Evolutionary conservation across 768 basidiomycete species (phyloP).

Genomic region (Pholiota conissans): DNA sequence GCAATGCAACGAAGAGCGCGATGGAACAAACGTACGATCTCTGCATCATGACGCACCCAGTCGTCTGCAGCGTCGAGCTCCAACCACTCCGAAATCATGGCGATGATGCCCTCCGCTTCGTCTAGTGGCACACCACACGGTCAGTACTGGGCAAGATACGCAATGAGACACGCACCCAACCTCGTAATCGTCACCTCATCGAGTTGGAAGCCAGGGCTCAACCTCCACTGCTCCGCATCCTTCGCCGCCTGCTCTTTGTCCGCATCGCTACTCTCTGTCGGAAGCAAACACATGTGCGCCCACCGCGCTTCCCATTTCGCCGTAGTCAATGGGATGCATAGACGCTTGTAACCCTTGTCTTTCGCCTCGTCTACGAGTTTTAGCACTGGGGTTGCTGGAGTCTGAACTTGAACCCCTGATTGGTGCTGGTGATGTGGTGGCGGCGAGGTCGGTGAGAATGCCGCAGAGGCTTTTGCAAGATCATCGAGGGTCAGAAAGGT

Average conservation of each 20-base stretch:
- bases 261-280: constrained; percentile 36
- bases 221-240: constrained; percentile 86
- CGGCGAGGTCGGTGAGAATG: constrained; percentile 3
- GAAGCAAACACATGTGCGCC: constrained; percentile 83
- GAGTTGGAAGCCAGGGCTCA: constrained; percentile 70
- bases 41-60: constrained; percentile 94
- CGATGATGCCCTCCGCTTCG: constrained; percentile 72
- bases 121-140: constrained; percentile 40
- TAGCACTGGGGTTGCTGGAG: constrained; percentile 49
- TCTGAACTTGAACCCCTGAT: background rate
- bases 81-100: constrained; percentile 90
- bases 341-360: constrained; percentile 68
- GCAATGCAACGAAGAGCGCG: background rate
- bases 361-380: constrained; percentile 51
- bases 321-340: constrained; percentile 89
- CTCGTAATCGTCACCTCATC: constrained; percentile 90
- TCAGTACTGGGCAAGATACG: too few species aligned
- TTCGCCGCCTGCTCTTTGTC: constrained; percentile 49
- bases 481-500: constrained; percentile 42
- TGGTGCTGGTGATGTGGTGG: background rate
- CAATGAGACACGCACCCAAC: constrained; percentile 59
- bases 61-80: constrained; percentile 92
- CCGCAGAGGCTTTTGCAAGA: constrained; percentile 31
- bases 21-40: constrained; percentile 63
- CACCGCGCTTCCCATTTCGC: constrained; percentile 85